A percentile compares a stretch with the other conserved stretches of the same genome.
These are phyloP conservation scores for Ceratocystis eucalypticola DNA, from an alignment of 2,329 filamentous ascomycete genomes.

Conservation along the genomic window DNA sequence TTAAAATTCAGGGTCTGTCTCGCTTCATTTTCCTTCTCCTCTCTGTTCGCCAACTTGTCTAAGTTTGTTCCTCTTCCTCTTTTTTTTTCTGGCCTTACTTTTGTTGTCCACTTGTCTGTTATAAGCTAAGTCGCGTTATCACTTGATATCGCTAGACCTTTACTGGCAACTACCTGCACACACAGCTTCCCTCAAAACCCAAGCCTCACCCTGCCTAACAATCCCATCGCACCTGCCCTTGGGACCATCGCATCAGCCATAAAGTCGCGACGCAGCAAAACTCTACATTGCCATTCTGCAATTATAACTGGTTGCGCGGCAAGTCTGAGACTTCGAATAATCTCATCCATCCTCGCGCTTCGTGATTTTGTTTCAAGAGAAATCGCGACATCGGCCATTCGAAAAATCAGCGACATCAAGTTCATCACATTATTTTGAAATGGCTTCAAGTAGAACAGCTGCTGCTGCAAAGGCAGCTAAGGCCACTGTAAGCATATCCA, in stretches of 20 bases:
- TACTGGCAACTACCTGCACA: constrained; percentile 2
- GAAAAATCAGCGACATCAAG: background rate
- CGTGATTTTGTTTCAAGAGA: background rate
- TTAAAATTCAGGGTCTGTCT: constrained; percentile 1
- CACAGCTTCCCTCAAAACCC: background rate
- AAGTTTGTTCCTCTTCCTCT: background rate
- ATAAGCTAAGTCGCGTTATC: background rate
- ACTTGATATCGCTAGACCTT: background rate
- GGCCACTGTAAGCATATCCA: constrained; percentile 19
- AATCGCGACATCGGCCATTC: constrained; percentile 3
- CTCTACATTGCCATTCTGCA: background rate
- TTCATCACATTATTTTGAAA: constrained; percentile 5
- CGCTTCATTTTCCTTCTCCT: background rate
- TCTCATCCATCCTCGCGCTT: background rate
- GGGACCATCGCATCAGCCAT: background rate
- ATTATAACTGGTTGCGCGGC: background rate
- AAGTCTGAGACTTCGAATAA: background rate
- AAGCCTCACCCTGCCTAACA: background rate
- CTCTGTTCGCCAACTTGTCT: too few relatives aligned
- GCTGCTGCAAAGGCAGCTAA: constrained; percentile 20
- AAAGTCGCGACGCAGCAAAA: background rate
- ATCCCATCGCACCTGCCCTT: background rate
- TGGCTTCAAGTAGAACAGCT: constrained; percentile 18
- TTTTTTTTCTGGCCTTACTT: background rate
- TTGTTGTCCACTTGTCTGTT: background rate